Base-by-base conservation (phyloP, 2,329 filamentous ascomycete genomes). In the Trichoderma hamatum region DNA sequence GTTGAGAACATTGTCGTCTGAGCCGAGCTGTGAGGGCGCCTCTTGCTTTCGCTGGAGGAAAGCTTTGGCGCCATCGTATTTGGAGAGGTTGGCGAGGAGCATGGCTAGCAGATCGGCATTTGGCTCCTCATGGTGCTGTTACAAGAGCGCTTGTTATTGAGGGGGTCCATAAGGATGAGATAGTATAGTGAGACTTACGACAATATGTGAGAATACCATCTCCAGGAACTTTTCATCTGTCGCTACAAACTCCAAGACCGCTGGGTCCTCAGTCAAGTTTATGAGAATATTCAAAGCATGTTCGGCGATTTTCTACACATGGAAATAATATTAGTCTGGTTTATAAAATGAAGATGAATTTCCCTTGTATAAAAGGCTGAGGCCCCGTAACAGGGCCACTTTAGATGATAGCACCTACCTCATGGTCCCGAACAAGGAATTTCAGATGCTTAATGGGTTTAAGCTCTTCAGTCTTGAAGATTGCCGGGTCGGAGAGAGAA, bases 251-350 rank as follows among this genome's bases (percentile, higher is more conserved):
- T 92, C 86, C 51, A 97, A 82, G 3, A 98, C 84, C 65, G 94
- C 92, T 14, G 83, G 82, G 74, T 98, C 94, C 19, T 88, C 88
- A 1, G 92, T 91, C 19, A 96, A 83, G 78, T 97, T 97, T 75
- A 98, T 88, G 71, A 99, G 89, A 73, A 97, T 95, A 16, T 90
- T 96, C 73, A 97, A 82, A 46, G 92, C 94, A 88, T 97, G 92
- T 78, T 96, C 93, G n/a, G 95, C 92, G 71, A 97, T 97, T 78
- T 91, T 89, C 89, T 96, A 72, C 10, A 11, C 10, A 36, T 21
- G 13, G 24, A 26, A 63, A 21, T 19, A 51, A 9, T 2, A 51
- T 67, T 13, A 67, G 63, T 11, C 14, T 24, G 24, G 16, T 9
- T 19, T n/a, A 36, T 4, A 16, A 30, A 16, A 19, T 19, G 51